Evolutionary conservation across 106 monocot species (phyloP).

Genomic region (Vanilla planifolia): DNA sequence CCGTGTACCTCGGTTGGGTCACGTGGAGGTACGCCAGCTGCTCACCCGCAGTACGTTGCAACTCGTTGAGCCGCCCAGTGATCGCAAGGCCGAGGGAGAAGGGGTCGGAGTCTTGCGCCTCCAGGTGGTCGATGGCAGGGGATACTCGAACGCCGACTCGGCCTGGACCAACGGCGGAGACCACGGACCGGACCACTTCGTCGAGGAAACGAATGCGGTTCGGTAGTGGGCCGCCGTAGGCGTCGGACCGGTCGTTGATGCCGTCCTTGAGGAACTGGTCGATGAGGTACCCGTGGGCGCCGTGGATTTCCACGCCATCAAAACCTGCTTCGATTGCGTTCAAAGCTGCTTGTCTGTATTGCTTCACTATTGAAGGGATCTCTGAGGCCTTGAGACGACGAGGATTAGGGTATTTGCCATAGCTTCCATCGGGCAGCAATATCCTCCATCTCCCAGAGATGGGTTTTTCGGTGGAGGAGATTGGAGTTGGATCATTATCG

Average conservation of each 20-base stretch:
- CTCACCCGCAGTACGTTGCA: slow-evolving; percentile 34
- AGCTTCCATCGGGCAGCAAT: slow-evolving; percentile 76
- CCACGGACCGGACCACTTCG: slow-evolving; percentile 44
- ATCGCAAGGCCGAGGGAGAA: slow-evolving; percentile 52
- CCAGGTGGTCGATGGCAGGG: slow-evolving; percentile 90
- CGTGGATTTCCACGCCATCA: slow-evolving; percentile 96
- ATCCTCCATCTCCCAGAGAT: slow-evolving; percentile 69
- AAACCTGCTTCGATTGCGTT: slow-evolving; percentile 95
- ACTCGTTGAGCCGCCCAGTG: slow-evolving; percentile 40
- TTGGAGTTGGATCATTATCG: slow-evolving; percentile 47
- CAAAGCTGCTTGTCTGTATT: slow-evolving; percentile 71
- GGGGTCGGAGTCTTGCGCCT: slow-evolving; percentile 75
- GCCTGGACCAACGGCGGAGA: slow-evolving; percentile 42
- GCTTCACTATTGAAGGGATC: slow-evolving; percentile 60
- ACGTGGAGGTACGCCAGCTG: slow-evolving; percentile 81
- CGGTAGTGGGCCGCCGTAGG: slow-evolving; percentile 55
- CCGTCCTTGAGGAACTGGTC: slow-evolving; percentile 98
- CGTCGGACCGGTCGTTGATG: slow-evolving; percentile 83
- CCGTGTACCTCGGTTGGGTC: slow-evolving; percentile 88
- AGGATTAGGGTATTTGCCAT: slow-evolving; percentile 52
- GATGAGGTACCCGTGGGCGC: slow-evolving; percentile 90
- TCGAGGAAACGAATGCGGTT: slow-evolving; percentile 67
- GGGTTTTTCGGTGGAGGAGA: slow-evolving; percentile 93
- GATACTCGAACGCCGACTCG: slow-evolving; percentile 77
- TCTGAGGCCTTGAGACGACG: slow-evolving; percentile 52